These are phyloP conservation scores for Sporisorium iseilematis-ciliati DNA, from an alignment of 1,284 basidiomycete genomes.

Conservation along the genomic window DNA sequence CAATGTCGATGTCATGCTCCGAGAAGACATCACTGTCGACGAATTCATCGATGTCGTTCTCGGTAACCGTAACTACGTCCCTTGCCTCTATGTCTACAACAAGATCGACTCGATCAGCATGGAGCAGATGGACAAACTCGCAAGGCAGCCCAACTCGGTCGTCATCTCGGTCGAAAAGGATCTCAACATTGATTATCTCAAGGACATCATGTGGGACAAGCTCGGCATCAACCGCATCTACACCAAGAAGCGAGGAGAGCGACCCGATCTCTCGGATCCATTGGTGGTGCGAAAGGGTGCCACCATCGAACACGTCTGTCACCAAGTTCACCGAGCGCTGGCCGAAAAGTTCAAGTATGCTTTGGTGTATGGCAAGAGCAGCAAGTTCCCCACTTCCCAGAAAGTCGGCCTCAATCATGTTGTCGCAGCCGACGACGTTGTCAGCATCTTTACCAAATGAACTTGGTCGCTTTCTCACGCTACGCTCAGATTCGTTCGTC, in stretches of 20 bases:
- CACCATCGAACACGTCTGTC: slow-evolving; percentile 81
- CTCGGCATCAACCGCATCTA: slow-evolving; percentile 75
- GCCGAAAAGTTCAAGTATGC: slow-evolving; percentile 78
- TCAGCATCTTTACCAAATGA: slow-evolving; percentile 72
- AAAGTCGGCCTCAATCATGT: slow-evolving; percentile 81
- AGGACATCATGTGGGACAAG: slow-evolving; percentile 84
- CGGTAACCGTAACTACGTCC: slow-evolving; percentile 89
- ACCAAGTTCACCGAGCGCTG: slow-evolving; percentile 83
- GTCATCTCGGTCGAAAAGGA: slow-evolving; percentile 95
- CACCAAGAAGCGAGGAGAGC: slow-evolving; percentile 92
- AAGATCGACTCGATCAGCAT: slow-evolving; percentile 70
- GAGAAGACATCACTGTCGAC: slow-evolving; percentile 81
- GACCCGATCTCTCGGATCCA: slow-evolving; percentile 89
- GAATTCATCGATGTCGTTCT: slow-evolving; percentile 98
- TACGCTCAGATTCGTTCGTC: background rate
- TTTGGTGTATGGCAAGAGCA: slow-evolving; percentile 63
- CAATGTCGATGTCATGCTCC: slow-evolving; percentile 64
- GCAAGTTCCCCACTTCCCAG: slow-evolving; percentile 60
- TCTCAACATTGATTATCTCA: slow-evolving; percentile 88
- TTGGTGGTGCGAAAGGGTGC: slow-evolving; percentile 91
- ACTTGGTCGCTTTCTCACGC: background rate
- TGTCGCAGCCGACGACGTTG: slow-evolving; percentile 93
- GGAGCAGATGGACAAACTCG: slow-evolving; percentile 83
- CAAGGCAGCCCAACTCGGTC: slow-evolving; percentile 85
- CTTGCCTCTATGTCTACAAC: slow-evolving; percentile 93